phyloP scores from a whole-genome alignment of 345 rosid genomes.

The Melaleuca quinquenervia region DNA sequence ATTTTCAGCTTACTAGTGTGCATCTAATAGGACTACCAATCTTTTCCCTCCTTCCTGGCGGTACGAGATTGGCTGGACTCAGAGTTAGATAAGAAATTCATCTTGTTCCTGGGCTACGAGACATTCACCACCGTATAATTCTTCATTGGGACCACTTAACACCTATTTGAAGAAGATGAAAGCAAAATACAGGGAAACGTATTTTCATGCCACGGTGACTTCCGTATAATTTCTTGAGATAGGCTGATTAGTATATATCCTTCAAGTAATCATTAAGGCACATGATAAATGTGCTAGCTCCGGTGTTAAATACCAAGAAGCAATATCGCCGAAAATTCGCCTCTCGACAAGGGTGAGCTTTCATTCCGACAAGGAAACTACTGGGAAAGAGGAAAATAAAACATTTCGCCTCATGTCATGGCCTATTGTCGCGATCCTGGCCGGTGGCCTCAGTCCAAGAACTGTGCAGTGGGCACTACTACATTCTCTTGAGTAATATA shows the following conservation, averaged over 20 bases:
- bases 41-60: no score
- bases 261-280: not conserved
- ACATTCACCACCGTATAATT: not conserved
- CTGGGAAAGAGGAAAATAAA: not conserved
- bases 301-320: accelerated
- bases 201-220: not conserved
- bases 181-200: not conserved
- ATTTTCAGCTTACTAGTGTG: no score
- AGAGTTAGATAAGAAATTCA: no score
- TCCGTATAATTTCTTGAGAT: not conserved
- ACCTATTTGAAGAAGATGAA: not conserved
- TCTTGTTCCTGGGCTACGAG: not conserved
- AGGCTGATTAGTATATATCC: not conserved
- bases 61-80: not conserved
- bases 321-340: not conserved
- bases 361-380: not conserved
- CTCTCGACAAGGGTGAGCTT: not conserved
- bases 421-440: not conserved
- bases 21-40: no score
- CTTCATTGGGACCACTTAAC: not conserved
- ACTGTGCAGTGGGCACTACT: not conserved
- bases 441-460: not conserved
- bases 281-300: not conserved
- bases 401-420: not conserved
- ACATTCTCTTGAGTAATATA: not conserved